A percentile compares a stretch with the other conserved stretches of the same genome.
These are phyloP conservation scores for Coffea humblotiana DNA, from an alignment of 305 asterid genomes.

Conservation along the genomic window DNA sequence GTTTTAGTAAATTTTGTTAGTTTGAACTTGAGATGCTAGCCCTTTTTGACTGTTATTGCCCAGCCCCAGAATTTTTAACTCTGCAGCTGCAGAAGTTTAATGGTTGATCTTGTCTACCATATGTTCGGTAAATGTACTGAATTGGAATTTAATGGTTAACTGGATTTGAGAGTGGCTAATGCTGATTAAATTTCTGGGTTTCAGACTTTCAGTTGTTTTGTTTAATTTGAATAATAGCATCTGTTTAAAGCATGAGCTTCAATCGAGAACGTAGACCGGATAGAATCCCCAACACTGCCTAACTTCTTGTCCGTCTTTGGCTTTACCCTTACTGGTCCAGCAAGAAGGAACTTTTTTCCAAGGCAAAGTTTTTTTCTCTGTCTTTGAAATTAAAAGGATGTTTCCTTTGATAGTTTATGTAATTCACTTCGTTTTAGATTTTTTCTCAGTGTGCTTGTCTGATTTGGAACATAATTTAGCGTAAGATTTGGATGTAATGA, in stretches of 20 bases:
- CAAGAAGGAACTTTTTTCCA: too few relatives aligned
- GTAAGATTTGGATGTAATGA: neutral
- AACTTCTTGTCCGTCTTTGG: too few relatives aligned
- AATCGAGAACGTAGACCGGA: too few relatives aligned
- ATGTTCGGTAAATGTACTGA: neutral
- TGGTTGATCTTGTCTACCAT: neutral
- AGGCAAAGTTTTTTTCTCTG: neutral
- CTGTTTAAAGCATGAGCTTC: too few relatives aligned
- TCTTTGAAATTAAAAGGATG: neutral
- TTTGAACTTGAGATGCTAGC: neutral
- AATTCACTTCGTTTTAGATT: neutral
- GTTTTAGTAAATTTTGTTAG: neutral
- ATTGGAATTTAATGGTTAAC: neutral
- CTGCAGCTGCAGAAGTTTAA: constrained; percentile 3
- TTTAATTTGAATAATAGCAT: neutral
- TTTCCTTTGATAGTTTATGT: neutral
- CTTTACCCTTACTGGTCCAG: too few relatives aligned
- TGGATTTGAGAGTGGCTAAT: neutral
- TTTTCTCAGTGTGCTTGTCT: neutral
- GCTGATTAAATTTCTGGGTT: neutral
- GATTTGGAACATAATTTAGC: neutral
- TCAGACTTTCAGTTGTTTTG: neutral
- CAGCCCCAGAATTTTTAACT: neutral
- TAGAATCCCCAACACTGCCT: too few relatives aligned
- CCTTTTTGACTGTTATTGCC: neutral